Evolutionary conservation across 768 basidiomycete species (phyloP), one percentile per base, ranked within the genome.

Genomic region (Phanerochaete sordida): DNA sequence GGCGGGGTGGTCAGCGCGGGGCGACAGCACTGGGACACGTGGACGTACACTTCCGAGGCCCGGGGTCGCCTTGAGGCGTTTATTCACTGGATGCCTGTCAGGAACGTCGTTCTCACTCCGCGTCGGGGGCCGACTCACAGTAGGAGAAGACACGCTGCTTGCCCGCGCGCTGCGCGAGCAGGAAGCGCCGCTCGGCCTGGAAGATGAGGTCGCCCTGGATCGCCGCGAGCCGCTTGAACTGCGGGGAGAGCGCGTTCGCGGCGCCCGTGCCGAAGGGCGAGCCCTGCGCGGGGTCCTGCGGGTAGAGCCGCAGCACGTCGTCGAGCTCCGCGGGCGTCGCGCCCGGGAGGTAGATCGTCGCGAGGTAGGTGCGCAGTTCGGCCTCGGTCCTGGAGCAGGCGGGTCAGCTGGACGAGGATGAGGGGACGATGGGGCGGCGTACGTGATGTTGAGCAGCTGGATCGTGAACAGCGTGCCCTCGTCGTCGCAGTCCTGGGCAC

Each of bases 251-350:
- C 0, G 73, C 75, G 57, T 85, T 82, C 19, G 74, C 59, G 39
- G 65, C 23, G 0, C 78, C 76, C 0, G 84, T 85, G 57, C 74
- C 74, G 62, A 79, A 86, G 0, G 84, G 84, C 0, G 83, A 84
- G 19, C 84, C 84, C 55, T 76, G 64, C 0, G 71, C 68, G 1
- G 75, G 65, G 52, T 79, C 75, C 0, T 65, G 57, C 19, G 67
- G 65, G 48, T 73, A 74, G 1, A 68, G 53, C 12, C 33, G 33
- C 35, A 70, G 50, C 23, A 71, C 47, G 24, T 48, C 39, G 27
- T 65, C 55, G 8, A 73, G 15, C 30, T 66, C 62, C 0, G 27
- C 28, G 6, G 59, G 48, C 0, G 60, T 56, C 1, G 70, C 70
- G 2, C 24, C 54, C 1, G 70, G 67, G n/a, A 73, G 50, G 62